Evolutionary conservation across 225 moss, liverwort and hornwort species (phyloP).

Genomic region (Neckera pumila): DNA sequence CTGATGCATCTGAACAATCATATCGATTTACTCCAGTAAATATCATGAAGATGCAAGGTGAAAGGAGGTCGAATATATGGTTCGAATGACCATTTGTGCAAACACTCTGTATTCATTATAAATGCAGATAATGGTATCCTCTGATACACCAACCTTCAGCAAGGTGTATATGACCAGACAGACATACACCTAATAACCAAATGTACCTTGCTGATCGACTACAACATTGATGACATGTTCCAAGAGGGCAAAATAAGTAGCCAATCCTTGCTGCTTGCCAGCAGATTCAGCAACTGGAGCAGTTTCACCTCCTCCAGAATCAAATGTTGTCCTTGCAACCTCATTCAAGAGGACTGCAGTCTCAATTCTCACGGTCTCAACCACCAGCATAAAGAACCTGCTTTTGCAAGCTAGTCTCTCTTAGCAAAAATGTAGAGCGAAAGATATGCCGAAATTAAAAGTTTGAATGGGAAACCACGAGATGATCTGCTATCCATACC

Average conservation of each 20-base stretch:
- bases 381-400: slow-evolving; percentile 89
- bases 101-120: not conserved
- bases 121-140: not conserved
- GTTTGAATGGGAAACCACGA: not conserved
- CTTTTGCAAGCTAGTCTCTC: not conserved
- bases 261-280: slow-evolving; percentile 64
- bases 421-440: not conserved
- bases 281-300: slow-evolving; percentile 48
- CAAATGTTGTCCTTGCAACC: slow-evolving; percentile 65
- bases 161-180: not conserved
- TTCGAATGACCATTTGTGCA: not conserved
- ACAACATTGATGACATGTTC: slow-evolving; percentile 62
- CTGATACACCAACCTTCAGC: not conserved
- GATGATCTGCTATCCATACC: not conserved
- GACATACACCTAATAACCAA: not conserved
- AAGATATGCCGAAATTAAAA: not conserved
- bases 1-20: slow-evolving; percentile 22
- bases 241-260: slow-evolving; percentile 64
- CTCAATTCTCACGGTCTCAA: slow-evolving; percentile 87
- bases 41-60: not conserved
- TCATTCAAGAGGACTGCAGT: slow-evolving; percentile 79
- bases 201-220: slow-evolving; percentile 62
- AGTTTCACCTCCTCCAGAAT: slow-evolving; percentile 36
- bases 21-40: not conserved
- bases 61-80: not conserved